A percentile compares a stretch with the other conserved stretches of the same genome.
phyloP scores from a whole-genome alignment of 352 stramenopile species.

The Globisporangium apiculatum region DNA sequence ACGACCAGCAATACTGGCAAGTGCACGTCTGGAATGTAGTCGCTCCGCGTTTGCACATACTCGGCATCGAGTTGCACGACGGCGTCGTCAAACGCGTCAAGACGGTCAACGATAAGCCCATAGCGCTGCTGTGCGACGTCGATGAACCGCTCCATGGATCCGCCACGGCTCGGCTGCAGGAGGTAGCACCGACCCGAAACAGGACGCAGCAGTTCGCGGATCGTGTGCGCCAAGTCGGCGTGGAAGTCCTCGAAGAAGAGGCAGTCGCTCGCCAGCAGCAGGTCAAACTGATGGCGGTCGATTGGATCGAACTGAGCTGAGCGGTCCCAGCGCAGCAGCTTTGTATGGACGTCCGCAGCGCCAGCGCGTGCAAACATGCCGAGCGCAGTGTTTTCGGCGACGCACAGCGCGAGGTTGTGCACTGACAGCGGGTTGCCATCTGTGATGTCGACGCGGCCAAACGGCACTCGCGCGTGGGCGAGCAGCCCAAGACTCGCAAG shows the following conservation, averaged over 20 bases:
- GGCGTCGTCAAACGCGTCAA: constrained; percentile 32
- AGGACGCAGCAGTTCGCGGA: constrained; percentile 44
- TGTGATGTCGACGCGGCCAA: constrained; percentile 51
- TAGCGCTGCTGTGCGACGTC: constrained; percentile 25
- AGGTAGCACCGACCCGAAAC: constrained; percentile 49
- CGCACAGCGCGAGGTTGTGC: constrained; percentile 54
- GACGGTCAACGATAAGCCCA: constrained; percentile 27
- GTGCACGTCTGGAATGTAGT: constrained; percentile 73
- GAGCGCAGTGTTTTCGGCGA: constrained; percentile 44
- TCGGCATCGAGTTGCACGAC: constrained; percentile 26
- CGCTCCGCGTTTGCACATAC: constrained; percentile 23
- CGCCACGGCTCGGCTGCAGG: constrained; percentile 62
- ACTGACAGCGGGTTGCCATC: constrained; percentile 69
- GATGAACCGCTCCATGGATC: constrained; percentile 75
- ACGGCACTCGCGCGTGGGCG: constrained; percentile 27
- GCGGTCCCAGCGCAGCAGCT: constrained; percentile 72
- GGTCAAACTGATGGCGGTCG: constrained; percentile 53
- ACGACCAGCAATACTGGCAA: constrained; percentile 52
- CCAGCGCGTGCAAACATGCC: constrained; percentile 9
- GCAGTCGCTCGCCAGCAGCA: constrained; percentile 80
- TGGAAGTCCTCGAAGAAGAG: constrained; percentile 87
- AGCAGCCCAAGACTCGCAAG: constrained; percentile 58
- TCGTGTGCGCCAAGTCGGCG: constrained; percentile 57
- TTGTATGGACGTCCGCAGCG: constrained; percentile 11
- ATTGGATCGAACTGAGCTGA: constrained; percentile 16